These are phyloP conservation scores for Penicillium alfredii DNA, from an alignment of 495 filamentous ascomycete genomes.

Conservation along the genomic window DNA sequence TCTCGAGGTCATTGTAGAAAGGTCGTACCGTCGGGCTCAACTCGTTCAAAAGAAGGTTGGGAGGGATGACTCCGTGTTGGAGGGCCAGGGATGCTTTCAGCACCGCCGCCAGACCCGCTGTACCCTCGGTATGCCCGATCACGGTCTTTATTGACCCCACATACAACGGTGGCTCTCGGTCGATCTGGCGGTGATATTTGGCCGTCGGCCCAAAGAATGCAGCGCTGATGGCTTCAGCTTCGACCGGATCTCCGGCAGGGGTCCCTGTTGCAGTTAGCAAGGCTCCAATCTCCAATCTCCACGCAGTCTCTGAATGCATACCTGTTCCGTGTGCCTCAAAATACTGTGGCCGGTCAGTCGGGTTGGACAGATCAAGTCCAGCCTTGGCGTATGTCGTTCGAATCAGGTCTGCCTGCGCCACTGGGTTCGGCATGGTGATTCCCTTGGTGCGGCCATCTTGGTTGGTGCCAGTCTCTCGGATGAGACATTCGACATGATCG, in stretches of 20 bases:
- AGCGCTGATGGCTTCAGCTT: constrained; percentile 30
- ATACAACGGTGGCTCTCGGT: constrained; percentile 28
- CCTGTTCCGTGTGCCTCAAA: constrained; percentile 39
- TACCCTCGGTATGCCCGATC: constrained; percentile 50
- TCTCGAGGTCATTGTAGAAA: constrained; percentile 30
- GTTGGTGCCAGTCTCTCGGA: constrained; percentile 34
- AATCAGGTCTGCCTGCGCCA: constrained; percentile 30
- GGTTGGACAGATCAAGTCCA: constrained; percentile 27
- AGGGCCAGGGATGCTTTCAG: constrained; percentile 37
- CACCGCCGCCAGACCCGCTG: constrained; percentile 51
- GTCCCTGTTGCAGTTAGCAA: constrained; percentile 24
- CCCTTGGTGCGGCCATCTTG: constrained; percentile 34
- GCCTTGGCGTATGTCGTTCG: constrained; percentile 25
- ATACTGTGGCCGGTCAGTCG: constrained; percentile 28
- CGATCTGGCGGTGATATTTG: constrained; percentile 29
- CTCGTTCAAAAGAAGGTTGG: constrained; percentile 51
- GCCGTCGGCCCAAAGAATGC: constrained; percentile 27
- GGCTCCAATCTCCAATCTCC: too few species aligned
- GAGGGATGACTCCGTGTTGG: constrained; percentile 45
- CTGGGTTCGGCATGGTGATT: constrained; percentile 31
- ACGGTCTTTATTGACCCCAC: constrained; percentile 49
- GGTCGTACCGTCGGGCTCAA: constrained; percentile 31
- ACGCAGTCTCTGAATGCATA: neutral
- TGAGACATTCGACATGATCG: constrained; percentile 34
- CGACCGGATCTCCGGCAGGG: constrained; percentile 35